Evolutionary conservation across 345 rosid species (phyloP).

Genomic region (Melaleuca quinquenervia): DNA sequence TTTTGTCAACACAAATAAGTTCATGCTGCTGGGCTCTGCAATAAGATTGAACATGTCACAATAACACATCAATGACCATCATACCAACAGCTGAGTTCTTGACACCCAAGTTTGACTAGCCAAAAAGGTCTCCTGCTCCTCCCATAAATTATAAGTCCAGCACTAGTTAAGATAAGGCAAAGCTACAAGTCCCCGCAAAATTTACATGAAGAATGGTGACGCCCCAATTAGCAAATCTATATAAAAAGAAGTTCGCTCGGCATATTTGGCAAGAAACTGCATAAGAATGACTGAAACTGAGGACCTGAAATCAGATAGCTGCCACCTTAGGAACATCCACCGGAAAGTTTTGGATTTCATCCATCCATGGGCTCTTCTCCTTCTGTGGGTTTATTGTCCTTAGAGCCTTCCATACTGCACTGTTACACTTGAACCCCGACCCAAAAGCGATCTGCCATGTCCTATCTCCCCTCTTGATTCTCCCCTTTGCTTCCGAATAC

Average conservation of each 20-base stretch:
- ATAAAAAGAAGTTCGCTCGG: neutral
- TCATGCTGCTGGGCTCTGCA: neutral
- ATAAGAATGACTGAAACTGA: neutral
- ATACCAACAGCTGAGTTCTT: neutral
- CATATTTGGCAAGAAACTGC: neutral
- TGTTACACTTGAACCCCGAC: slow-evolving; percentile 8
- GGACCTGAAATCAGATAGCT: neutral
- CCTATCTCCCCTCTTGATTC: slow-evolving; percentile 6
- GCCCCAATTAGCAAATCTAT: neutral
- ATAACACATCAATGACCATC: neutral
- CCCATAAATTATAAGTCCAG: neutral
- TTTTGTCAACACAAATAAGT: neutral
- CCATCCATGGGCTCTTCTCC: slow-evolving; percentile 9
- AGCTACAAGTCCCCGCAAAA: neutral
- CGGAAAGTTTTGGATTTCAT: slow-evolving; percentile 4
- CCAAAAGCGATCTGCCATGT: slow-evolving; percentile 9
- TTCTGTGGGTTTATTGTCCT: slow-evolving; percentile 5
- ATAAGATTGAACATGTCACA: neutral
- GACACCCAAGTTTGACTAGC: neutral
- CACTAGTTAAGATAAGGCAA: neutral
- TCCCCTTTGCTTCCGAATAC: neutral
- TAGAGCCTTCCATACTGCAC: slow-evolving; percentile 10
- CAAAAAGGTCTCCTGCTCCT: neutral
- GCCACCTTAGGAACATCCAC: slow-evolving; percentile 6
- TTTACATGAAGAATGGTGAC: neutral